Base-by-base conservation (phyloP, 2,329 filamentous ascomycete genomes). In the Nectriaceae sp. region DNA sequence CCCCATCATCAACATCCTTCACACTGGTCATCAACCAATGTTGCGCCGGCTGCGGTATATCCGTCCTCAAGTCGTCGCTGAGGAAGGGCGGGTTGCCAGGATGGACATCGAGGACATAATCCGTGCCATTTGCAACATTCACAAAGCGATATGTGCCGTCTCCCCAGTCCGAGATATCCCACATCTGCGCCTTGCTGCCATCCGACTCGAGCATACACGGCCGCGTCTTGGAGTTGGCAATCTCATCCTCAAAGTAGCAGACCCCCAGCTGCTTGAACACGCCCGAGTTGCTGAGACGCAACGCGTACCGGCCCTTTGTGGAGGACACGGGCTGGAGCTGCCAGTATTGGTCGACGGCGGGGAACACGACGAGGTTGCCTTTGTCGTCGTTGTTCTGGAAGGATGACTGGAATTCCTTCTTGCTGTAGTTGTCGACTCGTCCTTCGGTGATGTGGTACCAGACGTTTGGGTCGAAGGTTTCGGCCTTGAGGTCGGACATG, bases 381-480 rank as follows among this genome's bases (percentile, higher is more conserved):
- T 50, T 44, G 3, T 55, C 49, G 1, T 47, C 35, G 3, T 42
- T 39, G 0, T 59, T 38, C 24, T 66, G 59, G 8, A 66, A 44
- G 46, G 54, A 53, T 3, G 41, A 24, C 5, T 36, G 21, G n/a
- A 71, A 63, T 20, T 47, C 26, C 0, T 50, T 36, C 11, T 49
- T 53, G 11, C 51, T 46, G 20, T 61, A 57, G 13, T 55, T 51
- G 47, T 69, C 66, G n/a, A 70, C 65, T n/a, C 67, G 64, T 11
- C 47, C 55, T 45, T 71, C 68, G 4, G 60, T 64, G n/a, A 71
- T 33, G 36, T 67, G 59, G 48, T 66, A 70, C 69, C 68, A 71
- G 16, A 52, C 62, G 42, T 71, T 70, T 11, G 61, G 39, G 55
- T 71, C 63, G 29, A 71, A 46, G 31, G 60, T 60, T n/a, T 52